Conservation (phyloP, 768 basidiomycete genomes). For the Agrocybe pediades region DNA sequence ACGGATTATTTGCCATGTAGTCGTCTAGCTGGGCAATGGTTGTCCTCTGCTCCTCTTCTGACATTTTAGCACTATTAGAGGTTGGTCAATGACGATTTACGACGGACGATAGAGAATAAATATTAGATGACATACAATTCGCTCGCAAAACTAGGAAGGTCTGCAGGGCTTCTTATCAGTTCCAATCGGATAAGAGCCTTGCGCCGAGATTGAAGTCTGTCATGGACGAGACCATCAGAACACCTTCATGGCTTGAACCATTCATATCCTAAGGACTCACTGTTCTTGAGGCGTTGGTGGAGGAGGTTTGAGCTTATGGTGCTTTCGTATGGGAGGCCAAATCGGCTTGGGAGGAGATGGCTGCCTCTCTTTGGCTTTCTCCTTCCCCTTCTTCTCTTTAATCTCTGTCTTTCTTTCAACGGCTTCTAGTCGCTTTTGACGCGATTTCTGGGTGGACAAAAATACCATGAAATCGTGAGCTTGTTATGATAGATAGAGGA, state of each 20-base stretch:
- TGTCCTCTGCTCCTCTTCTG: not conserved
- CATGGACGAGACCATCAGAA: not conserved
- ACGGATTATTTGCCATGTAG: not conserved
- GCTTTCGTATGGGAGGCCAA: conserved; percentile 69
- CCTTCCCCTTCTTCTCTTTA: conserved; percentile 21
- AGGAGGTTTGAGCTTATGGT: conserved; percentile 45
- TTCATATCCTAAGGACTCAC: conserved; percentile 46
- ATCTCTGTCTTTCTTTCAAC: conserved; percentile 8
- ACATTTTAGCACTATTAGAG: not conserved
- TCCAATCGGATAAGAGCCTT: conserved; percentile 64
- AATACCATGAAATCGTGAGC: not conserved
- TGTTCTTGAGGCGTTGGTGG: conserved; percentile 49
- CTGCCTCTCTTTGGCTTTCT: not conserved
- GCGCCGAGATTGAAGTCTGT: conserved; percentile 56
- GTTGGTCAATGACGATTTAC: not conserved
- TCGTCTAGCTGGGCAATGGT: not conserved
- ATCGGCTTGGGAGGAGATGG: conserved; percentile 35
- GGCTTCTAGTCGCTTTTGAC: not conserved
- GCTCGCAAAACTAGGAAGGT: conserved; percentile 60
- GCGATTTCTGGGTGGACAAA: conserved; percentile 27
- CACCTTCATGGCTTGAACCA: too few species aligned
- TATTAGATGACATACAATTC: conserved; percentile 52
- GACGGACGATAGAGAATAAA: conserved; percentile 7
- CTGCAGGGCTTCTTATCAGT: conserved; percentile 51
- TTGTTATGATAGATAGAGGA: not conserved